A percentile compares a stretch with the other conserved stretches of the same genome.
Evolutionary conservation across 1,284 basidiomycete genomes (phyloP).

Genomic region (Tilletia caries): DNA sequence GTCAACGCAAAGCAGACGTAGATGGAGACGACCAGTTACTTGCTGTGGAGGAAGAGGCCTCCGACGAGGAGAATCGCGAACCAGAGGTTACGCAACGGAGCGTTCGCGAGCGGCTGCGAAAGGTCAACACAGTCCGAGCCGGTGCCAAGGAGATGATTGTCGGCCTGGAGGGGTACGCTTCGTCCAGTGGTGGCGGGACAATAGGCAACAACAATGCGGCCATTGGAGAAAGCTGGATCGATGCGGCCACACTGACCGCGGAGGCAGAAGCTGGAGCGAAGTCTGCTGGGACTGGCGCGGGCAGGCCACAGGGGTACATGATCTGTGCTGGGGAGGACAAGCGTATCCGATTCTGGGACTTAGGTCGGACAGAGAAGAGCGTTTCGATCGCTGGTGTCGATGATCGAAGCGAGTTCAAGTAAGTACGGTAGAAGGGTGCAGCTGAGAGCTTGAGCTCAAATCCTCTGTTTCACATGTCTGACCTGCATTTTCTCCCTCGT

Average conservation of each 20-base stretch:
- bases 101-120: background rate
- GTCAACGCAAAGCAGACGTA: constrained; percentile 15
- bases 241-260: constrained; percentile 33
- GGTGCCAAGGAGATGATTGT: constrained; percentile 35
- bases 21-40: background rate
- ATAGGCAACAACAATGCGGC: constrained; percentile 16
- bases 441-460: constrained; percentile 61
- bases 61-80: constrained; percentile 14
- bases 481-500: background rate
- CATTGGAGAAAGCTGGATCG: constrained; percentile 39
- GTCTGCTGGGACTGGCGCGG: background rate
- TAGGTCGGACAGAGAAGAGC: constrained; percentile 63
- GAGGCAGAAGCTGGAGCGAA: constrained; percentile 4
- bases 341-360: constrained; percentile 76
- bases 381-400: constrained; percentile 23
- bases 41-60: background rate
- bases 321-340: constrained; percentile 78
- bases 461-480: constrained; percentile 61
- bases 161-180: constrained; percentile 39
- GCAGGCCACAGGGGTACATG: constrained; percentile 64
- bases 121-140: constrained; percentile 6
- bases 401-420: constrained; percentile 20
- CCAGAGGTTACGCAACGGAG: constrained; percentile 2
- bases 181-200: constrained; percentile 13
- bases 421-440: background rate